Conservation (phyloP, 2,329 filamentous ascomycete genomes). For the Monascus ruber region DNA sequence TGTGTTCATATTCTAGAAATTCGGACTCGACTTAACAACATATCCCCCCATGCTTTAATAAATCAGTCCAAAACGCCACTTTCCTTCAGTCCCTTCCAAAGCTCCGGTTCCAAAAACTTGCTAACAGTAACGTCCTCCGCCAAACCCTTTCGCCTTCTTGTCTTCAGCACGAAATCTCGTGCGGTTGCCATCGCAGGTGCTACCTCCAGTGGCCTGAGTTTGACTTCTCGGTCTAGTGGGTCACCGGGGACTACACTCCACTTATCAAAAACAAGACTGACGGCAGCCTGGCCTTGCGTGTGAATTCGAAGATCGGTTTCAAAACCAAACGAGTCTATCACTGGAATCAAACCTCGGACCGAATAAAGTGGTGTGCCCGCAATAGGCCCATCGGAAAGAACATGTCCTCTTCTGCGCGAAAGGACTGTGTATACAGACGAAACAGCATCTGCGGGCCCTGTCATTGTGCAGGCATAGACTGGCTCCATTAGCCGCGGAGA, state of each 20-base stretch:
- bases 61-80: slow-evolving; percentile 65
- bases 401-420: slow-evolving; percentile 77
- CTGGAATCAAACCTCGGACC: slow-evolving; percentile 80
- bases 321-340: slow-evolving; percentile 96
- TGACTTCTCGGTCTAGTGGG: slow-evolving; percentile 77
- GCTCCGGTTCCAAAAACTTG: slow-evolving; percentile 91
- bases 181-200: slow-evolving; percentile 81
- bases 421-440: slow-evolving; percentile 86
- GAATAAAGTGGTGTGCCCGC: slow-evolving; percentile 90
- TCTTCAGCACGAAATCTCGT: slow-evolving; percentile 94
- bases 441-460: slow-evolving; percentile 79
- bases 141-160: slow-evolving; percentile 79
- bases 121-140: slow-evolving; percentile 92
- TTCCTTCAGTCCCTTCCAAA: slow-evolving; percentile 79
- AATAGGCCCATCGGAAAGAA: slow-evolving; percentile 85
- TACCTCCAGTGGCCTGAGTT: slow-evolving; percentile 73
- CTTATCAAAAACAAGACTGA: slow-evolving; percentile 85
- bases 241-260: slow-evolving; percentile 96
- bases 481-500: slow-evolving; percentile 95
- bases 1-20: too few species aligned
- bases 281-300: slow-evolving; percentile 82
- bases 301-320: slow-evolving; percentile 95
- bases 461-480: slow-evolving; percentile 85
- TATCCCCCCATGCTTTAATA: not conserved
- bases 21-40: too few species aligned